Evolutionary conservation across 1,284 basidiomycete genomes (phyloP).

Genomic region (Cutaneotrichosporon cyanovorans): DNA sequence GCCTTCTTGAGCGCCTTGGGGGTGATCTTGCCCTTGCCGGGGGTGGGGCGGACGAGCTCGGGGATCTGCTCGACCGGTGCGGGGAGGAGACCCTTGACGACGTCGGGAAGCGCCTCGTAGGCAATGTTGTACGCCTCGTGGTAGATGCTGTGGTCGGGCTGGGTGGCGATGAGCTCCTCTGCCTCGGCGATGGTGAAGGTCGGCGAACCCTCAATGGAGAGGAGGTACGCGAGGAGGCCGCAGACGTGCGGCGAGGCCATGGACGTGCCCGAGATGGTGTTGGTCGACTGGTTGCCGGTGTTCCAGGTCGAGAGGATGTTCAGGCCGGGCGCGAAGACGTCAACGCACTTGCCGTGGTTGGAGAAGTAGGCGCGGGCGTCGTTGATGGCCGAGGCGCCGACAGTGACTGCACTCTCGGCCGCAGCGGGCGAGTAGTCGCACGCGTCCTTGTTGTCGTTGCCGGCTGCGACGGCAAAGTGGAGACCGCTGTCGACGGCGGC

Average conservation of each 20-base stretch:
- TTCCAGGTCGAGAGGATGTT: conserved; percentile 75
- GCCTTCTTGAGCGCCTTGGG: conserved; percentile 69
- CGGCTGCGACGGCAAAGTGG: conserved; percentile 92
- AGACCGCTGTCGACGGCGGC: conserved; percentile 73
- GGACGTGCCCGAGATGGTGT: conserved; percentile 58
- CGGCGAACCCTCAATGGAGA: conserved; percentile 65
- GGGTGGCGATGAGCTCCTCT: conserved; percentile 41
- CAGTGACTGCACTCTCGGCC: conserved; percentile 68
- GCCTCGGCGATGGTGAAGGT: conserved; percentile 48
- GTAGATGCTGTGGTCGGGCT: conserved; percentile 47
- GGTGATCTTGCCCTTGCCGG: conserved; percentile 45
- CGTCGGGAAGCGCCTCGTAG: conserved; percentile 32
- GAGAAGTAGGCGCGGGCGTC: conserved; percentile 87
- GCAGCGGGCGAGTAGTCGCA: conserved; percentile 76
- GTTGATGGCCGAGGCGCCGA: conserved; percentile 70
- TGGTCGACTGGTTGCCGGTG: conserved; percentile 52
- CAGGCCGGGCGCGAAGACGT: conserved; percentile 73
- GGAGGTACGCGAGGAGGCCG: conserved; percentile 73
- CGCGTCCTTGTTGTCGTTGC: conserved; percentile 57
- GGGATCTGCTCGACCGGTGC: conserved; percentile 30
- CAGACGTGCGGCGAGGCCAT: conserved; percentile 56
- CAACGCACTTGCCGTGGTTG: conserved; percentile 69
- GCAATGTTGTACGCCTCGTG: conserved; percentile 45
- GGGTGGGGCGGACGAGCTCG: conserved; percentile 16
- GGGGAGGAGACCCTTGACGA: conserved; percentile 38